phyloP scores from a whole-genome alignment of 2,329 filamentous ascomycete species.

The Aspergillus caelatus region DNA sequence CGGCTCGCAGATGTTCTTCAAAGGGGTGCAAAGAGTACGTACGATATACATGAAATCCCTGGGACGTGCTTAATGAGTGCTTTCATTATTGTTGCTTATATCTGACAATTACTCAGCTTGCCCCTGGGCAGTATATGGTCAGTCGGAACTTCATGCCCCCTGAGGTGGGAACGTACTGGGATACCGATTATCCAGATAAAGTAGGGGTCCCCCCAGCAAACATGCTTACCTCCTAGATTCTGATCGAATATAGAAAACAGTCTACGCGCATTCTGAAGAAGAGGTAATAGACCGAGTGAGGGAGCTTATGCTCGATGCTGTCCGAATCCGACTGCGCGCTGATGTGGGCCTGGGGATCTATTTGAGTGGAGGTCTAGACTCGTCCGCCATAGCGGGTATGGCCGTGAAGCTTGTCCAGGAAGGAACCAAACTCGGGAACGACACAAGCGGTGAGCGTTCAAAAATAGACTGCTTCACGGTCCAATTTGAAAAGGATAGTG shows the following conservation, averaged over 20 bases:
- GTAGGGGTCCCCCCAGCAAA: constrained; percentile 28
- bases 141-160: constrained; percentile 43
- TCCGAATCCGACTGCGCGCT: constrained; percentile 57
- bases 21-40: constrained; percentile 49
- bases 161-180: constrained; percentile 55
- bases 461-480: constrained; percentile 55
- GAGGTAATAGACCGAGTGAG: constrained; percentile 57
- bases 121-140: constrained; percentile 50
- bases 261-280: constrained; percentile 50
- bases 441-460: constrained; percentile 35
- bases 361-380: constrained; percentile 61
- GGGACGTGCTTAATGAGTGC: no score
- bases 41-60: background rate
- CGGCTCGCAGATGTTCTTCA: constrained; percentile 54
- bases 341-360: constrained; percentile 63
- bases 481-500: constrained; percentile 54
- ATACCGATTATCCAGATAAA: constrained; percentile 57
- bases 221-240: background rate
- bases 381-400: constrained; percentile 60
- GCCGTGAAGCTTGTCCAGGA: constrained; percentile 54
- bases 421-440: constrained; percentile 51
- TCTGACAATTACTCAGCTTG: constrained; percentile 31
- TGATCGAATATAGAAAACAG: constrained; percentile 24
- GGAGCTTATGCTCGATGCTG: constrained; percentile 53
- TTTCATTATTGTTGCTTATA: background rate